A percentile compares a stretch with the other conserved stretches of the same genome.
These are phyloP conservation scores for Rhododendron ferrugineum DNA, from an alignment of 148 eudicot species.

Conservation along the genomic window DNA sequence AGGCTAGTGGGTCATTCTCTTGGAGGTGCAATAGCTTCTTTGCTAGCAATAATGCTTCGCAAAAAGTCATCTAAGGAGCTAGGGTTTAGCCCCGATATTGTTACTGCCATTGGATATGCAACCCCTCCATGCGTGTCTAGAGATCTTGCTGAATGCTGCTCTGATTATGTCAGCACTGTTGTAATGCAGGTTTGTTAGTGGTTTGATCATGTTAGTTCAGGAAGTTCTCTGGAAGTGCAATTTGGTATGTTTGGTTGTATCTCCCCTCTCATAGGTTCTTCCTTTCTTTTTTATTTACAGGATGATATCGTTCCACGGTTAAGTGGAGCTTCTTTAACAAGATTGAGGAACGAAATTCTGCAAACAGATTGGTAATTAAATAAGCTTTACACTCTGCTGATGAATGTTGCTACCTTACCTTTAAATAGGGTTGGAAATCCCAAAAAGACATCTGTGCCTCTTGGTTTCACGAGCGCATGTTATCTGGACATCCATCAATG, in stretches of 20 bases:
- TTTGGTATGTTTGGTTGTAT: neutral
- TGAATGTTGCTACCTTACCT: neutral
- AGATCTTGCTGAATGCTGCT: slow-evolving; percentile 88
- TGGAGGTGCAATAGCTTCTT: slow-evolving; percentile 86
- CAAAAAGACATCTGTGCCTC: neutral
- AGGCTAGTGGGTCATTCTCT: slow-evolving; percentile 98
- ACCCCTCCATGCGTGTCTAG: slow-evolving; percentile 89
- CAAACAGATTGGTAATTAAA: slow-evolving; percentile 81
- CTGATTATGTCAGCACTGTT: slow-evolving; percentile 66
- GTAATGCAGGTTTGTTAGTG: slow-evolving; percentile 70
- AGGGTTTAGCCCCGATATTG: slow-evolving; percentile 75
- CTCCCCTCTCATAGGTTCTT: neutral
- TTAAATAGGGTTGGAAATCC: neutral
- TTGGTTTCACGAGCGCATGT: neutral
- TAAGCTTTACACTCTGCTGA: neutral
- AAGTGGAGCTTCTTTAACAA: slow-evolving; percentile 72
- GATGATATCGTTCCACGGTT: slow-evolving; percentile 92
- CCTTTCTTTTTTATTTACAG: slow-evolving; percentile 35
- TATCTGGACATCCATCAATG: neutral
- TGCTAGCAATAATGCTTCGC: slow-evolving; percentile 88
- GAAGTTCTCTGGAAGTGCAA: neutral
- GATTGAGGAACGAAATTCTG: slow-evolving; percentile 89
- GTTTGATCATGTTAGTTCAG: neutral
- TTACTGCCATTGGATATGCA: slow-evolving; percentile 77
- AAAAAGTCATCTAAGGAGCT: slow-evolving; percentile 56